Base-by-base conservation (phyloP, 192 early-diverging fungal species). In the Geosiphon pyriformis region DNA sequence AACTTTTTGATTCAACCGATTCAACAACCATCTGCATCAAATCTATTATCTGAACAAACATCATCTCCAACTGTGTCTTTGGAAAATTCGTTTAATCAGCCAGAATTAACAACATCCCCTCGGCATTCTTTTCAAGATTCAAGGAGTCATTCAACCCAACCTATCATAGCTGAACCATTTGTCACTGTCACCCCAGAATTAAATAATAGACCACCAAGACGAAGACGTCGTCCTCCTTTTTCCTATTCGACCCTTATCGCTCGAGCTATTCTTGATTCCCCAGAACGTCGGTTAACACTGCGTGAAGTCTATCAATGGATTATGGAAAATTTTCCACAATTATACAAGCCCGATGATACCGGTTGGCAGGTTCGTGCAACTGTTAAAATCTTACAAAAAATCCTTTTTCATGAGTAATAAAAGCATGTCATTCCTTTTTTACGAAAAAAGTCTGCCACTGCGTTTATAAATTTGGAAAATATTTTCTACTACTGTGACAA, bases 221-320 rank as follows among this genome's bases (percentile, higher is more conserved):
- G 55, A 42, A n/a, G 65, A 0, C 6, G 65, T 4, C 30, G 65
- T 33, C 93, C 93, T 6, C 81, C 89, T 29, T 83, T 86, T 63
- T 87, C 90, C 11, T 95, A 95, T 68, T 90, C 90, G 1, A 86
- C 85, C 6, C 69, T 95, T 8, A 92, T 95, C 34, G 83, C 89
- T 0, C 83, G 90, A 56, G 93, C 93, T 25, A 93, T 95, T 69
- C 73, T 86, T 47, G 76, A 76, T 52, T 79, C 80, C 33, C 81
- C 85, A 11, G 77, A 80, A 22, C 78, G 82, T 51, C 77, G 83
- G 62, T 83, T 93, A 76, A 92, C 93, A 30, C 77, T 95, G 31
- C 86, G 82, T 65, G 91, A 91, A 58, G 91, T 95, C 68, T 95
- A 95, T 78, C 77, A 82, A 42, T 94, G 87, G 82, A 82, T 91